Evolutionary conservation across 2,329 filamentous ascomycete species (phyloP), one percentile per base, ranked within the genome.

Genomic region (Grosmannia huntii): DNA sequence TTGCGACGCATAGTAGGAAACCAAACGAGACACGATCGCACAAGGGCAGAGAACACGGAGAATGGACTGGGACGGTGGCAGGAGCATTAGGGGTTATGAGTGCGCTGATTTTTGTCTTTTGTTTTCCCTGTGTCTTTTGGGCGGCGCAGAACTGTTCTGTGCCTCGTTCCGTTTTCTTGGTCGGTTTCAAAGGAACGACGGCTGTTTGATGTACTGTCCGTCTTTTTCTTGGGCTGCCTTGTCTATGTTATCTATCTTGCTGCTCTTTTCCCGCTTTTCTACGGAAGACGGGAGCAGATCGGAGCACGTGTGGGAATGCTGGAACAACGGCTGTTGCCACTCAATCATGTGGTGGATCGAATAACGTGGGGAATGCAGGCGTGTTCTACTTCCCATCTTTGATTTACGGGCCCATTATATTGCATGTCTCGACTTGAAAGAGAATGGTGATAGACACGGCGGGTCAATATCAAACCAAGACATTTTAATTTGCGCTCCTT

Each of bases 11-110:
- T 16, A 1, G 19, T 11, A 23, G 16, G 21, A n/a, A 50, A 12
- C 19, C n/a, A 23, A 46, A 53, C n/a, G 52, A 58, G 41, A 49
- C 28, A 58, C 52, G 57, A 58, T 21, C 36, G 38, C 31, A 56
- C 38, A 25, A 46, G 19, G 41, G 16, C 5, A 9, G 53, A 23
- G n/a, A 50, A 27, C 48, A 27, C 48, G 48, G 48, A 50, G 48
- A 25, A 27, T 16, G 33, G 21, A 21, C 23, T 4, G 52, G 52
- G 25, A 19, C 23, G 36, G 9, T 14, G 33, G n/a, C n/a, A 5
- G 51, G 51, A 38, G 46, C 31, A 56, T 56, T 10, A 28, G 14
- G 28, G 16, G 14, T 12, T 36, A 38, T 51, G 28, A 25, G 25
- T 50, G 12, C 27, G n/a, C 19, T 53, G 6, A 2, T 41, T 14